These are phyloP conservation scores for Angomonas ambiguus DNA, from an alignment of 208 protist species.

Conservation along the genomic window DNA sequence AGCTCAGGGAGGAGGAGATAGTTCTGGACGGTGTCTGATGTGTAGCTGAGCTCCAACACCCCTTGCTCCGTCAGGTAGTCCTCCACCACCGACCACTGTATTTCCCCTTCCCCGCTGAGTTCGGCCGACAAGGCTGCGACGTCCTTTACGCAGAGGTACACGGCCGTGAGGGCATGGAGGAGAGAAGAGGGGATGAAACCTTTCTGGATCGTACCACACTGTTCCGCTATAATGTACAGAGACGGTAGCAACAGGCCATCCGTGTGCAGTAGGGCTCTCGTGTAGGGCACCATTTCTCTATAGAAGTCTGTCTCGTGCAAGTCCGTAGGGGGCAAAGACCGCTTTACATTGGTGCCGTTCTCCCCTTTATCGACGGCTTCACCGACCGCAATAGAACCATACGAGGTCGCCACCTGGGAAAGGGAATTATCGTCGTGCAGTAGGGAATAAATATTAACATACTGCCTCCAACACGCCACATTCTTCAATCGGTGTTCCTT, in stretches of 20 bases:
- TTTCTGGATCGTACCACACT: background rate
- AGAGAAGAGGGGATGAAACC: constrained; percentile 11
- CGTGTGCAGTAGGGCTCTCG: constrained; percentile 70
- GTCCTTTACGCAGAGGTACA: constrained; percentile 60
- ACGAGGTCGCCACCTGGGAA: background rate
- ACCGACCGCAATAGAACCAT: background rate
- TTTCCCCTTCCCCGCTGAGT: background rate
- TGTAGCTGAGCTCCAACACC: constrained; percentile 21
- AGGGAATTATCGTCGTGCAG: background rate
- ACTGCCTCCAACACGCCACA: constrained; percentile 30
- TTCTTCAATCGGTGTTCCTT: constrained; percentile 48
- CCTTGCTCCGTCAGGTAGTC: background rate
- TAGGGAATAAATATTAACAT: constrained; percentile 43
- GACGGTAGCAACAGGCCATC: constrained; percentile 60
- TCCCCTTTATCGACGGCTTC: constrained; percentile 4
- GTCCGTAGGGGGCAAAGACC: constrained; percentile 15
- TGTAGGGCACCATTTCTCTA: constrained; percentile 36
- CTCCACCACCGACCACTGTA: background rate
- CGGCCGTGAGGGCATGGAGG: constrained; percentile 50
- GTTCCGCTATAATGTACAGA: constrained; percentile 27
- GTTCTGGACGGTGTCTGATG: constrained; percentile 15
- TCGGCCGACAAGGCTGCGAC: constrained; percentile 28
- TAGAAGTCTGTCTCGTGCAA: constrained; percentile 19
- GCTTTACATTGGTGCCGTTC: background rate
- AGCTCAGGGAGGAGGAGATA: constrained; percentile 40